Conservation (phyloP, 768 basidiomycete genomes). For the Serendipita sp. region DNA sequence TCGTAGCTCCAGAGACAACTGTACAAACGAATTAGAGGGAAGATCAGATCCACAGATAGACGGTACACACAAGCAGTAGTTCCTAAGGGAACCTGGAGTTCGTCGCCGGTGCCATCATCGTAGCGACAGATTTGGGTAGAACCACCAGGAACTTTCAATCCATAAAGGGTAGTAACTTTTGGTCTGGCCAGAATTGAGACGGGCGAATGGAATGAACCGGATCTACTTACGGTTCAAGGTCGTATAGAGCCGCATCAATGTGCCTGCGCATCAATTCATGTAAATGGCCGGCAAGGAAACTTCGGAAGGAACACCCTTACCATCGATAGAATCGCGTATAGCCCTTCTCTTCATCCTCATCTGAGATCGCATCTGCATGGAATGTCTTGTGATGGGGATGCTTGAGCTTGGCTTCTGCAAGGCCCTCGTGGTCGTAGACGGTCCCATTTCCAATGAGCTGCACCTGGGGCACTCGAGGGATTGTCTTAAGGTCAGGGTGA, state of each 20-base stretch:
- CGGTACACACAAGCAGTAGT: constrained; percentile 58
- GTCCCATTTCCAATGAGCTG: constrained; percentile 84
- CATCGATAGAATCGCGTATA: constrained; percentile 79
- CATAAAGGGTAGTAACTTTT: constrained; percentile 73
- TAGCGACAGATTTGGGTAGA: constrained; percentile 48
- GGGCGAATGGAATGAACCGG: not conserved
- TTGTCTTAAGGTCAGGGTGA: constrained; percentile 81
- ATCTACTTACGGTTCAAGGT: constrained; percentile 34
- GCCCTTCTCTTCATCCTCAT: constrained; percentile 62
- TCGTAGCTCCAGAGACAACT: constrained; percentile 49
- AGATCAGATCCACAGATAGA: not conserved
- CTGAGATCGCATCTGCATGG: constrained; percentile 62
- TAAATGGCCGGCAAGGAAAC: not conserved
- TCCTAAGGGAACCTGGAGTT: constrained; percentile 65
- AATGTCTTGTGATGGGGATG: constrained; percentile 78
- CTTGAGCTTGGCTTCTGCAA: constrained; percentile 61
- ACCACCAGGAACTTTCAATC: constrained; percentile 54
- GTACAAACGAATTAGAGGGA: not conserved
- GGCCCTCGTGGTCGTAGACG: constrained; percentile 65
- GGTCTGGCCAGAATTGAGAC: constrained; percentile 23
- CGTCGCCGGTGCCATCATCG: constrained; percentile 79
- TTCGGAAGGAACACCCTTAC: constrained; percentile 18
- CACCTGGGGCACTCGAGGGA: constrained; percentile 75
- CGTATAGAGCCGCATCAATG: constrained; percentile 76
- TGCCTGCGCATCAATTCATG: constrained; percentile 26